Base-by-base conservation (phyloP, 2,329 filamentous ascomycete genomes). In the Neonectria hederae region DNA sequence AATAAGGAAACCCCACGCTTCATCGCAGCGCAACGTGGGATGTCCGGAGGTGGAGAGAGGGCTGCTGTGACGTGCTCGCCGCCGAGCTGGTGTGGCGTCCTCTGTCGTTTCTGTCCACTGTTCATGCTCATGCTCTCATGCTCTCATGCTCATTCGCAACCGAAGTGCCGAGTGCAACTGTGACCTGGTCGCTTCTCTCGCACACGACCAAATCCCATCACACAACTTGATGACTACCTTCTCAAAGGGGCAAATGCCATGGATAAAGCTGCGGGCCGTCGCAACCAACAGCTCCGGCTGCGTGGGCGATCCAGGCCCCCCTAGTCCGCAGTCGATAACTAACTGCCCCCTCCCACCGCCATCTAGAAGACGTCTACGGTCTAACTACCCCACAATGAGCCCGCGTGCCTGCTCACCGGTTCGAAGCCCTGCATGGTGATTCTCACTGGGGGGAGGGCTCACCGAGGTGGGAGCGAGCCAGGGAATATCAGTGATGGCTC, bases 1-100 rank as follows among this genome's bases (percentile, higher is more conserved):
- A 56, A 38, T 38, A 38, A 5, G 6, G 35, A 38, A 61, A 68
- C 69, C 69, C 69, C 69, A 69, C 64, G 66, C 43, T 57, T 26
- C 53, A 54, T 63, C 59, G 46, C 59, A 51, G 61, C 14, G 52
- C n/a, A 48, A 35, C 59, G 70, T 68, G 69, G 69, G 70, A 72
- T 71, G 65, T 45, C 46, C 45, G 43, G 58, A 43, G 54, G 28
- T 40, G 54, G 52, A n/a, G 54, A 30, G 30, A 13, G 43, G 54
- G 21, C 52, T 48, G 49, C 38, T 26, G 62, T 65, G 69, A 67
- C 59, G 64, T 71, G 68, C 68, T 63, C 57, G 57, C 40, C 26
- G 24, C 40, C 60, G 2, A 38, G 35, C 14, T 21, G 48, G 10
- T 14, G n/a, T 32, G 11, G 48, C 48, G 48, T 9, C 21, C 45